A percentile compares a stretch with the other conserved stretches of the same genome.
Evolutionary conservation across 495 filamentous ascomycete species (phyloP).

Genomic region (Halenospora varia): DNA sequence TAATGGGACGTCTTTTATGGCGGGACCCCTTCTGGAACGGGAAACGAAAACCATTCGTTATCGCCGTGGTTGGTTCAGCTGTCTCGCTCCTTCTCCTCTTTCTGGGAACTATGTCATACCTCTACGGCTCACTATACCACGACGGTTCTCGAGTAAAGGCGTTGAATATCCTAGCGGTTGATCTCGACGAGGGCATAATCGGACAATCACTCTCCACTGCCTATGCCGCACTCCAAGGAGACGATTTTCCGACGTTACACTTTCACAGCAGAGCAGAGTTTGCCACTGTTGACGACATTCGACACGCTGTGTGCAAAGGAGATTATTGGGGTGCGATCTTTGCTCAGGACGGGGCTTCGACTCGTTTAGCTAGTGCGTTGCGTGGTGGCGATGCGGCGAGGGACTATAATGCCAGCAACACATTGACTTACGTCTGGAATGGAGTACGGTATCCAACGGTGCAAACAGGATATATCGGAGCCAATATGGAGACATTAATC

Average conservation of each 20-base stretch:
- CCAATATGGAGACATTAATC: constrained; percentile 27
- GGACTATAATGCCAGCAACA: constrained; percentile 31
- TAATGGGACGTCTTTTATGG: background rate
- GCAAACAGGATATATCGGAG: constrained; percentile 29
- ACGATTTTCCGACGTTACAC: constrained; percentile 34
- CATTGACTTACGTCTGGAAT: constrained; percentile 44
- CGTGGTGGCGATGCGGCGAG: constrained; percentile 25
- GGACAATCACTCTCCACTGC: constrained; percentile 35
- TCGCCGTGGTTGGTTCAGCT: background rate
- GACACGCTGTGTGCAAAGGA: constrained; percentile 36
- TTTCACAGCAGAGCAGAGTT: constrained; percentile 27
- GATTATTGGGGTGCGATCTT: constrained; percentile 44
- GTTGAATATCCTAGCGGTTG: constrained; percentile 41
- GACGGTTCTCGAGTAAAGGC: constrained; percentile 32
- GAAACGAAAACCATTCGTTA: background rate
- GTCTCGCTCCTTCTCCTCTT: constrained; percentile 33
- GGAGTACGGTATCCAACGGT: constrained; percentile 41
- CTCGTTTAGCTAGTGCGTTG: constrained; percentile 31
- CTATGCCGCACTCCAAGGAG: constrained; percentile 31
- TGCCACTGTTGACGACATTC: constrained; percentile 21
- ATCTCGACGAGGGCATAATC: constrained; percentile 44
- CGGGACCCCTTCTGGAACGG: constrained; percentile 2
- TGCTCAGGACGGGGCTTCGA: constrained; percentile 32
- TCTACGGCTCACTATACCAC: constrained; percentile 40
- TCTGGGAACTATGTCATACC: constrained; percentile 36